phyloP scores from a whole-genome alignment of 768 basidiomycete species.

The Roridomyces roridus region DNA sequence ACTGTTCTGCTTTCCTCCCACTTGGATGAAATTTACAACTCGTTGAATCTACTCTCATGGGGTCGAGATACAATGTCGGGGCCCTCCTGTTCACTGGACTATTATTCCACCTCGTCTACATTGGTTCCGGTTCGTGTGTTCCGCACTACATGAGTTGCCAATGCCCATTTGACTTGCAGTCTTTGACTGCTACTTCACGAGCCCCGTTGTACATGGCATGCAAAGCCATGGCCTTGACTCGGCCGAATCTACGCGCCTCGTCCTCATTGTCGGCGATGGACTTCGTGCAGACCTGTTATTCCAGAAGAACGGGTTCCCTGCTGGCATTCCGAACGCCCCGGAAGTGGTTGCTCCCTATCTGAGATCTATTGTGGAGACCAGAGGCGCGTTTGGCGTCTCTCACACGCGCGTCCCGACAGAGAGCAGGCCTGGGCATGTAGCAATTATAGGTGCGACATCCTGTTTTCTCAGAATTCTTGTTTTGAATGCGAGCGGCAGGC shows the following conservation, averaged over 20 bases:
- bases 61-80: constrained; percentile 41
- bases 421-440: constrained; percentile 87
- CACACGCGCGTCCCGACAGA: constrained; percentile 91
- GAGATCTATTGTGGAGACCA: constrained; percentile 64
- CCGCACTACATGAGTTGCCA: neutral
- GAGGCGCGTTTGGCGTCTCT: constrained; percentile 84
- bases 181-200: constrained; percentile 91
- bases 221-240: constrained; percentile 50
- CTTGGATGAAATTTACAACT: too few relatives aligned
- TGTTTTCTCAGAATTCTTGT: neutral
- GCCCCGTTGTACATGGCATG: constrained; percentile 84
- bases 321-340: constrained; percentile 53
- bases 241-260: constrained; percentile 72
- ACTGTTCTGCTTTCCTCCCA: too few relatives aligned
- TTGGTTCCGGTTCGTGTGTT: constrained; percentile 52
- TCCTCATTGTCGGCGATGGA: constrained; percentile 85
- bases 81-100: constrained; percentile 69
- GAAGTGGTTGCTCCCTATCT: constrained; percentile 77
- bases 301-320: constrained; percentile 62
- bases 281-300: constrained; percentile 84
- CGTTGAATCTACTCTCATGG: too few relatives aligned
- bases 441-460: constrained; percentile 69
- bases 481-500: constrained; percentile 39
- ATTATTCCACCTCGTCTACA: constrained; percentile 76
- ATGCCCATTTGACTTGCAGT: constrained; percentile 1